Base-by-base conservation (phyloP, 2,329 filamentous ascomycete species). In the Pseudogymnoascus sp. region DNA sequence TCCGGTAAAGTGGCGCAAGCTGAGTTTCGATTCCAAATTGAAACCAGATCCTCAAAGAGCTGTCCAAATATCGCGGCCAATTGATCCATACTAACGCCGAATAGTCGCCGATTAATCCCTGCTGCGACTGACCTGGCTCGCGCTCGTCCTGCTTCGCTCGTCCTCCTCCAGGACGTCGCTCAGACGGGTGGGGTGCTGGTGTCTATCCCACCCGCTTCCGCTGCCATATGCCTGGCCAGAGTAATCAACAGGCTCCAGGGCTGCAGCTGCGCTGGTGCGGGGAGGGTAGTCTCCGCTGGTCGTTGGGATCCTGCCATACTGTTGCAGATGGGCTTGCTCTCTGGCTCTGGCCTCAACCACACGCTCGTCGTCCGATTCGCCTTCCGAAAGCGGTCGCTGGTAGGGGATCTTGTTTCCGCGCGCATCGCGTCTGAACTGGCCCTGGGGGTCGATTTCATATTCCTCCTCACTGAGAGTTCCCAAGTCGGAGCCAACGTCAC, bases 111-210 rank as follows among this genome's bases (percentile, higher is more conserved):
- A 57, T 57, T 57, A 57, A 57, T 57, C 50, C 50, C 50, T 57
- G 50, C 28, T 57, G 50, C 50, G 50, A 21, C 50, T 57, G 19
- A 72, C 62, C 57, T 72, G 70, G 53, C 69, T 71, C 1, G 71
- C 86, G 68, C 88, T 90, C 13, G 88, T 90, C 21, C 89, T 84
- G 72, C 89, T 90, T 61, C 86, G 82, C 76, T 96, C 91, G 68
- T 95, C 90, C 67, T 96, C 88, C 72, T 91, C 91, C 72, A 95
- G 82, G 28, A 96, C 92, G 76, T 96, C 92, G 74, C 91, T 96
- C 67, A 96, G 79, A 64, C 93, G 81, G 8, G 92, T 96, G 0
- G 92, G 92, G 76, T 96, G 91, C 69, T 95, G 90, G 75, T 96
- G 92, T 63, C 87, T 83, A 67, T 95, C 90, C 90, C 91, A 96